phyloP scores from a whole-genome alignment of 257 asterid genomes.

The Capsicum rhomboideum region DNA sequence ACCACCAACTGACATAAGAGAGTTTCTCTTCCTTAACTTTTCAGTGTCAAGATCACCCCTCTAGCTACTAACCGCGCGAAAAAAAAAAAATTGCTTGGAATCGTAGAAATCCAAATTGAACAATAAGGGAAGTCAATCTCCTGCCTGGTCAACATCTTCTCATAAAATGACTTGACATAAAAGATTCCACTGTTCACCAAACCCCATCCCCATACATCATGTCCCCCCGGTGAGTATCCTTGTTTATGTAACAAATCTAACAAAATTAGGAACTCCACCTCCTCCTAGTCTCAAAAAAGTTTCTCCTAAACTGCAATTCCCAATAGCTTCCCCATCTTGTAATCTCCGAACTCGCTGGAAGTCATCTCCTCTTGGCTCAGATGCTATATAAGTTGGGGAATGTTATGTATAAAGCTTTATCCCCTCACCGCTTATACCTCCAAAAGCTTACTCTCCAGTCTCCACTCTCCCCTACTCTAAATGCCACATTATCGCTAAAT shows the following conservation, averaged over 20 bases:
- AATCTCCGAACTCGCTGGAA: background rate
- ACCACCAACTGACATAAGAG: background rate
- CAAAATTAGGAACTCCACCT: background rate
- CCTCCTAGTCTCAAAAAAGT: background rate
- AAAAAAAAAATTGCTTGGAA: background rate
- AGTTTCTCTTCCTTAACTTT: background rate
- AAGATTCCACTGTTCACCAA: background rate
- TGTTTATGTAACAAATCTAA: background rate
- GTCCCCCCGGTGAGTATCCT: background rate
- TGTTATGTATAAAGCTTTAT: background rate
- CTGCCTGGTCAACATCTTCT: background rate
- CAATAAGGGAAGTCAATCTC: background rate
- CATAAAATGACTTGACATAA: background rate
- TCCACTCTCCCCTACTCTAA: background rate
- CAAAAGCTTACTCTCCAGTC: background rate
- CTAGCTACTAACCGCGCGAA: background rate
- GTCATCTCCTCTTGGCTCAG: background rate
- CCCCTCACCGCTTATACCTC: background rate
- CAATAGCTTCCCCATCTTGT: background rate
- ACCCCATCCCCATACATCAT: background rate
- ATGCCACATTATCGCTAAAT: background rate
- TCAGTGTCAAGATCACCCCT: background rate
- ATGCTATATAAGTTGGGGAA: background rate
- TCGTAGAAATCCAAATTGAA: background rate
- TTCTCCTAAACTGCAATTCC: background rate